Conservation (phyloP, 257 asterid genomes). For the Ligustrum vulgare region DNA sequence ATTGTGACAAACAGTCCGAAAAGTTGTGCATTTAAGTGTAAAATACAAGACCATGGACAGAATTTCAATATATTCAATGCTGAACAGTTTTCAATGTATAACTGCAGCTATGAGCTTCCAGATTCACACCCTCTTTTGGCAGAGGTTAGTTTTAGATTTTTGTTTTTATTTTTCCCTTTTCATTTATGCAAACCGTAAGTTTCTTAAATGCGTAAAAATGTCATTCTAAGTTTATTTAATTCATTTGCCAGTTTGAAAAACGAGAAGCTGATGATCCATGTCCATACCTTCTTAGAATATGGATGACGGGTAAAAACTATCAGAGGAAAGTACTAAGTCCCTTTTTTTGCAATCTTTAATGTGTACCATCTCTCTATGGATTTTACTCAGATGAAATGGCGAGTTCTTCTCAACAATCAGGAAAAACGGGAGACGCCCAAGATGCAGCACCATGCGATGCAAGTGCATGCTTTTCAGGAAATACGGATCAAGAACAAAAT, state of each 20-base stretch:
- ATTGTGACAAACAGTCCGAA: neutral
- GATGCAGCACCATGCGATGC: constrained; percentile 6
- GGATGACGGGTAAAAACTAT: constrained; percentile 37
- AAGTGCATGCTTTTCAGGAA: constrained; percentile 13
- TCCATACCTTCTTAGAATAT: constrained; percentile 60
- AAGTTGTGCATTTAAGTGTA: neutral
- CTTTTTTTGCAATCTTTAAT: neutral
- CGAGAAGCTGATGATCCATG: constrained; percentile 47
- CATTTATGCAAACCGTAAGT: neutral
- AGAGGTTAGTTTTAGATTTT: constrained; percentile 34
- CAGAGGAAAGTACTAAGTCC: neutral
- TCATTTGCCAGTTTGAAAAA: constrained; percentile 34
- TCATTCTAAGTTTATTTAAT: constrained; percentile 1
- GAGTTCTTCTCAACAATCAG: constrained; percentile 12
- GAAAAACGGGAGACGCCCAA: neutral
- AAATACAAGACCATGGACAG: neutral
- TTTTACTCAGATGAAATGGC: constrained; percentile 19
- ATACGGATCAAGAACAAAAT: constrained; percentile 3
- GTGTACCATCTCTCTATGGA: neutral
- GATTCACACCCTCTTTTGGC: constrained; percentile 57
- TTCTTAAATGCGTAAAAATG: constrained; percentile 13
- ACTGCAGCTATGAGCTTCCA: constrained; percentile 61
- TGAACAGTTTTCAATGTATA: neutral
- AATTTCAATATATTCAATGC: neutral
- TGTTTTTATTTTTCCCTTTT: neutral